These are phyloP conservation scores for Astrephomene gubernaculifera DNA, from an alignment of 139 green algal species.

Conservation along the genomic window DNA sequence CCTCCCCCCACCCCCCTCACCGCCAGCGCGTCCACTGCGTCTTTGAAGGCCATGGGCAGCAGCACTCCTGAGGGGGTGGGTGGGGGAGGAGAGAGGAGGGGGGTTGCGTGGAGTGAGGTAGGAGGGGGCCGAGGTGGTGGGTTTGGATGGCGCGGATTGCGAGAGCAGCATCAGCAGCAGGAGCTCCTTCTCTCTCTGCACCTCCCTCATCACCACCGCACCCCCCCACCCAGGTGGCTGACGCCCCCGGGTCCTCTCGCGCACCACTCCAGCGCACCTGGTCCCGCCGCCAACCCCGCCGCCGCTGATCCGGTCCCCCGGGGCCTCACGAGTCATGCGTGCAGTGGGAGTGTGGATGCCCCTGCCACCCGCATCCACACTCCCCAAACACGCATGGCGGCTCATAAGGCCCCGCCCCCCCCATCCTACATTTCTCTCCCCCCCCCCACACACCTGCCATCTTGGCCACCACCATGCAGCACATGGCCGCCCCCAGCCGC, in stretches of 20 bases:
- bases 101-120: not conserved
- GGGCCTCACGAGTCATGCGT: too few relatives aligned
- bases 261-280: too few relatives aligned
- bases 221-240: too few relatives aligned
- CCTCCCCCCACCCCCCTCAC: too few relatives aligned
- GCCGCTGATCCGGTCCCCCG: too few relatives aligned
- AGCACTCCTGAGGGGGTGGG: conserved; percentile 70
- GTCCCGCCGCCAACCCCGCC: too few relatives aligned
- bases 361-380: too few relatives aligned
- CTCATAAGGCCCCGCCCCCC: not conserved
- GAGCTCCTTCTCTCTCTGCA: not conserved
- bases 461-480: conserved; percentile 80
- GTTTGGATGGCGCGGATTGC: too few relatives aligned
- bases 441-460: conserved; percentile 59
- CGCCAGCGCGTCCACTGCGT: conserved; percentile 80
- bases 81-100: not conserved
- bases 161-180: not conserved
- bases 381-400: too few relatives aligned
- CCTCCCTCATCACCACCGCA: not conserved
- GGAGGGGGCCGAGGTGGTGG: too few relatives aligned
- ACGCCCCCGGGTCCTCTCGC: too few relatives aligned
- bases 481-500: conserved; percentile 74
- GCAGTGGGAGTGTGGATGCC: too few relatives aligned
- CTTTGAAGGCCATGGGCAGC: conserved; percentile 82
- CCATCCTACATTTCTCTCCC: not conserved